These are phyloP conservation scores for Zizania latifolia DNA, from an alignment of 176 grass and related monocot species.

Conservation along the genomic window DNA sequence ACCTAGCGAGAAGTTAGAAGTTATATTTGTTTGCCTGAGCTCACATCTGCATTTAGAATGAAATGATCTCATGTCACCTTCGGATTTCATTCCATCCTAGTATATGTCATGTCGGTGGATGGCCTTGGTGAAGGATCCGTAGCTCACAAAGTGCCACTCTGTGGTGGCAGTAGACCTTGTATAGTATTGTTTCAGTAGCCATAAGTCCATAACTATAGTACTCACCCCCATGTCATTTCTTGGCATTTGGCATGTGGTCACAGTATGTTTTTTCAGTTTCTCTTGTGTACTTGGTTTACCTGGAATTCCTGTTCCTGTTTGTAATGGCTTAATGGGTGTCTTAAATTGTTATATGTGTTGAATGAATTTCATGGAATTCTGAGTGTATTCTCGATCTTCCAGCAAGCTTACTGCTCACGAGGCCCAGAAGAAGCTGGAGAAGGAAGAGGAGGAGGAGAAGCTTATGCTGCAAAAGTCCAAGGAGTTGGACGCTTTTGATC, in stretches of 20 bases:
- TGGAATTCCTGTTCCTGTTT: not conserved
- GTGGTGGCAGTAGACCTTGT: not conserved
- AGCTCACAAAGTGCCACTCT: too few species aligned
- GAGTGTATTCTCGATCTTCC: slow-evolving; percentile 9
- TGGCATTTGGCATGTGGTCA: not conserved
- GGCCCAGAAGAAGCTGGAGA: slow-evolving; percentile 78
- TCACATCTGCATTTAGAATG: not conserved
- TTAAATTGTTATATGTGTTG: not conserved
- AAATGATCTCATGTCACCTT: not conserved
- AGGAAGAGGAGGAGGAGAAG: slow-evolving; percentile 90
- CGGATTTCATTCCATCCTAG: too few species aligned
- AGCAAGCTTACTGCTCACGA: slow-evolving; percentile 74
- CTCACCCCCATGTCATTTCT: not conserved
- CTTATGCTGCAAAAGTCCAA: slow-evolving; percentile 56
- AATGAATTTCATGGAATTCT: not conserved
- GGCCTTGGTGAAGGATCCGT: not conserved
- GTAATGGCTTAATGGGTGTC: too few species aligned
- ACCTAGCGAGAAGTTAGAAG: too few species aligned
- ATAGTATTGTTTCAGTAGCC: not conserved
- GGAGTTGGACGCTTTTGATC: slow-evolving; percentile 79
- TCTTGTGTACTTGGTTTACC: not conserved
- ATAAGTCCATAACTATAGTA: too few species aligned
- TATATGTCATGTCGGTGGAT: not conserved
- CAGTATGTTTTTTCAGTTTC: not conserved
- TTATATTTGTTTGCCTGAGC: not conserved